phyloP scores from a whole-genome alignment of 495 filamentous ascomycete species.

The Aspergillus coremiiformis region DNA sequence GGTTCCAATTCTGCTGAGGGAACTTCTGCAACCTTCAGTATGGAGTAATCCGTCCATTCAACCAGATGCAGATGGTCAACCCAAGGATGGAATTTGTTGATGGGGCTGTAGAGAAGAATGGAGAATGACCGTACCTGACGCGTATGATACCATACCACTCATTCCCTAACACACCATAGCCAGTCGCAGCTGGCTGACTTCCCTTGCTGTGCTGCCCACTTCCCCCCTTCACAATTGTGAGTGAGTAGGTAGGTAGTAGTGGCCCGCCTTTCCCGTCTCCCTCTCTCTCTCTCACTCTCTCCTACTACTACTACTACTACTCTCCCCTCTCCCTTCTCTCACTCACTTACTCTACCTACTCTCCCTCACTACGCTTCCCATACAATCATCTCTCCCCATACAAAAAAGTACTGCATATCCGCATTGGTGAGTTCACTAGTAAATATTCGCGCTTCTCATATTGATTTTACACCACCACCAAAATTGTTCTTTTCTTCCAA shows the following conservation, averaged over 20 bases:
- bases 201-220: constrained; percentile 22
- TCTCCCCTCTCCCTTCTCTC: constrained; percentile 28
- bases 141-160: constrained; percentile 17
- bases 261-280: constrained; percentile 25
- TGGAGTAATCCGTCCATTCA: background rate
- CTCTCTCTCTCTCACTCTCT: constrained; percentile 23
- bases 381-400: constrained; percentile 53
- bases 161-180: constrained; percentile 14
- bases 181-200: constrained; percentile 12
- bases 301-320: constrained; percentile 55
- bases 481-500: constrained; percentile 18
- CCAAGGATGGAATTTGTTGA: background rate
- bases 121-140: constrained; percentile 11
- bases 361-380: constrained; percentile 46
- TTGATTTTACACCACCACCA: constrained; percentile 28
- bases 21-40: background rate
- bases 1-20: background rate
- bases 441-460: constrained; percentile 18
- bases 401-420: constrained; percentile 43
- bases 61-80: background rate
- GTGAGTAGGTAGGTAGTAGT: constrained; percentile 15
- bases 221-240: constrained; percentile 14
- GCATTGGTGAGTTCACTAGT: constrained; percentile 28
- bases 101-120: background rate
- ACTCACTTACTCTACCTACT: constrained; percentile 31